Base-by-base conservation (phyloP, 2,329 filamentous ascomycete species). In the Fusarium scirpi region DNA sequence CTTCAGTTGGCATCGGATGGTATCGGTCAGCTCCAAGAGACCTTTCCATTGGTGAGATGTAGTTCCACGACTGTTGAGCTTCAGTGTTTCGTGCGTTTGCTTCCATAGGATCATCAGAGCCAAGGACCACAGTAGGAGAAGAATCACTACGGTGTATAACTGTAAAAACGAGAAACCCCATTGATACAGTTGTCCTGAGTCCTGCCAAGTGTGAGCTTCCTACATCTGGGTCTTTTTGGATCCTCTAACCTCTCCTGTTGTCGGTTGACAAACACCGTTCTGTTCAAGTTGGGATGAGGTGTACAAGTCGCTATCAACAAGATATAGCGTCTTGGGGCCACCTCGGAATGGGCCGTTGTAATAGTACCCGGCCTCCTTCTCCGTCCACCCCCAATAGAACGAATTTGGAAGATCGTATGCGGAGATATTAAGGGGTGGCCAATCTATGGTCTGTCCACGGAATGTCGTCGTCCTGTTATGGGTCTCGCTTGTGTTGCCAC, bases 121-220 rank as follows among this genome's bases (percentile, higher is more conserved):
- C 1, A 56, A 3, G 1, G 47, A 62, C 61, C 61, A 69, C 1
- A 58, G 5, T 1, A 52, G 5, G 0, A 69, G 24, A 3, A 69
- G 9, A 0, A 56, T 5, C 0, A 12, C 10, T 15, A 62, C 38
- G 0, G 52, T 9, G 3, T 69, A 49, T 0, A 69, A 9, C 5
- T 69, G 61, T 3, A 69, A 20, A 29, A 62, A 69, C 1, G 65
- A 69, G 6, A 69, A 69, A 0, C 67, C 65, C 61, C 67, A 69
- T 16, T 58, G 34, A 4, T 54, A 69, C n/a, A 24, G 7, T 47
- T 34, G 13, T 1, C 43, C n/a, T 0, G 46, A 41, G 2, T 46
- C 24, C 60, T 63, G 9, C 2, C 0, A 0, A 0, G 1, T 12
- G 0, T 63, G 2, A 62, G 41, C 2, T 5, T 32, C 22, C 3